Percentiles rank a stretch among this genome's conserved stretches.
Evolutionary conservation across 129 eudicot genomes (phyloP).

Genomic region (Artemisia argyi): DNA sequence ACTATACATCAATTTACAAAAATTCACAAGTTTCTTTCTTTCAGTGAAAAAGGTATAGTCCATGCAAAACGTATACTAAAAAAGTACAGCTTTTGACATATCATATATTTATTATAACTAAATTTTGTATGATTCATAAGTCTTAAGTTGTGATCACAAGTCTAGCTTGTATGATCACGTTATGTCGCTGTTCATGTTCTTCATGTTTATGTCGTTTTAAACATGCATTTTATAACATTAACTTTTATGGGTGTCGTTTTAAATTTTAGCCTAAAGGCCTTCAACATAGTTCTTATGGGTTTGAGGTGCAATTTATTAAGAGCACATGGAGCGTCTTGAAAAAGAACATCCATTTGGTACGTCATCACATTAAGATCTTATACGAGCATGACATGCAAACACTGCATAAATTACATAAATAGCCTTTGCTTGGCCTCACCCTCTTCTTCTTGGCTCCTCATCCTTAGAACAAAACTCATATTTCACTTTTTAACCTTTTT

Average conservation of each 20-base stretch:
- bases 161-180: background rate
- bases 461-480: conserved; percentile 15
- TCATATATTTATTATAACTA: background rate
- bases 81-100: background rate
- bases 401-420: conserved; percentile 16
- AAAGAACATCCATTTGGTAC: background rate
- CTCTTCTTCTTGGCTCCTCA: conserved; percentile 21
- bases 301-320: background rate
- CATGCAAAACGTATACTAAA: background rate
- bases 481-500: conserved; percentile 10
- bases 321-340: conserved; percentile 8
- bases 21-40: background rate
- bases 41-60: background rate
- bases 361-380: conserved; percentile 24
- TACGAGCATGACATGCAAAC: conserved; percentile 25
- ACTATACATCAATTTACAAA: background rate
- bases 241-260: no score
- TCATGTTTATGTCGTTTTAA: background rate
- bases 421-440: conserved; percentile 6
- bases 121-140: background rate
- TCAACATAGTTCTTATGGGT: background rate
- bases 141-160: background rate
- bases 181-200: background rate
- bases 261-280: no score
- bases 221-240: no score